Percentiles rank a stretch among this genome's conserved stretches.
phyloP scores from a whole-genome alignment of 2,329 filamentous ascomycete species.

The Arthrinium puccinioides region DNA sequence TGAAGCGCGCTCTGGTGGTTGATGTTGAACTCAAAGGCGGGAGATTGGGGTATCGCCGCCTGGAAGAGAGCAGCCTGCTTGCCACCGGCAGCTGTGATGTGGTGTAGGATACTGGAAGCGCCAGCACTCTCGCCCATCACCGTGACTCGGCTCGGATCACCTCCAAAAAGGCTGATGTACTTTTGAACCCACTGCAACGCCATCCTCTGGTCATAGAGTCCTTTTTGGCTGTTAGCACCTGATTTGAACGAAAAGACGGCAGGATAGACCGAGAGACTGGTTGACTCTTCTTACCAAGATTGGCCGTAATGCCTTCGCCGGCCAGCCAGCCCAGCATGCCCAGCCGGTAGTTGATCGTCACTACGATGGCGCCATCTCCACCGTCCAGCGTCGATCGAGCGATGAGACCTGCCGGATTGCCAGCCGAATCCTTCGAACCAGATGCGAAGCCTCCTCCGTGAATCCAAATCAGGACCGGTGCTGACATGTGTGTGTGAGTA shows the following conservation, averaged over 20 bases:
- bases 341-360: constrained; percentile 32
- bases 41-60: no score
- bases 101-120: constrained; percentile 15
- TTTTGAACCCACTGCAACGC: constrained; percentile 45
- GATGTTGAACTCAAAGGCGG: no score
- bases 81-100: no score
- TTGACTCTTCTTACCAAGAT: no score
- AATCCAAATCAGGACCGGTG: constrained; percentile 37
- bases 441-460: constrained; percentile 37
- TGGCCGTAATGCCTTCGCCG: constrained; percentile 34
- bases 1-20: no score
- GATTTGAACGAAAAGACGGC: no score
- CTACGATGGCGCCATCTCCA: neutral
- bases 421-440: no score
- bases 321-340: constrained; percentile 40
- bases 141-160: constrained; percentile 42
- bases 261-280: no score
- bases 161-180: constrained; percentile 45
- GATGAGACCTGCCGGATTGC: no score
- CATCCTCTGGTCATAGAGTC: constrained; percentile 42
- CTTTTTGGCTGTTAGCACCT: no score
- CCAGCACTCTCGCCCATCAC: constrained; percentile 48
- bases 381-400: constrained; percentile 9
- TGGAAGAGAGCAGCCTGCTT: no score
- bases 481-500: no score